phyloP scores from a whole-genome alignment of 2,329 filamentous ascomycete genomes.

The Monilinia fructigena region DNA sequence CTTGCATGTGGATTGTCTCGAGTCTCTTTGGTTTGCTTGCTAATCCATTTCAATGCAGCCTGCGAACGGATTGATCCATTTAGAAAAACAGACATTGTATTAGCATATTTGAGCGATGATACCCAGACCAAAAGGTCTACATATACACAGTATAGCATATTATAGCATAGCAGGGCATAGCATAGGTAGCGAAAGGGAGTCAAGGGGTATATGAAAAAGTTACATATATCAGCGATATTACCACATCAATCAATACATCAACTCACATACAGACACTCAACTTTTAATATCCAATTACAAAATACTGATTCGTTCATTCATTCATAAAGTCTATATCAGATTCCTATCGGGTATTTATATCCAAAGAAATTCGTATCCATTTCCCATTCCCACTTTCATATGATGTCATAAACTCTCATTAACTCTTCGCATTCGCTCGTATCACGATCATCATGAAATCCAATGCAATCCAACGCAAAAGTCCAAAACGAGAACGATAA shows the following conservation, averaged over 20 bases:
- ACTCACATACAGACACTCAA: background rate
- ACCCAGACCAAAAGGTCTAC: background rate
- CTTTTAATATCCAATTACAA: background rate
- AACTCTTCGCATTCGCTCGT: background rate
- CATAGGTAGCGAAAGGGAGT: background rate
- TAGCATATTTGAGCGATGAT: slow-evolving; percentile 22
- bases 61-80: slow-evolving; percentile 61
- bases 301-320: background rate
- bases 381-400: background rate
- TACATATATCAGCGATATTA: background rate
- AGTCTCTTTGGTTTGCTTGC: slow-evolving; percentile 1
- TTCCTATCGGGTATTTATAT: background rate
- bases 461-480: background rate
- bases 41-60: slow-evolving; percentile 47
- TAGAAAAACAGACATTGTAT: slow-evolving; percentile 47
- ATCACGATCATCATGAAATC: background rate
- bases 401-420: background rate
- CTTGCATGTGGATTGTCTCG: slow-evolving; percentile 15
- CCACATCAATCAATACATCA: background rate
- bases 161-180: background rate
- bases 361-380: background rate
- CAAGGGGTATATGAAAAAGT: background rate
- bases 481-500: background rate
- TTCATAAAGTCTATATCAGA: background rate
- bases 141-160: background rate